These are phyloP conservation scores for Eremochloa ophiuroides DNA, from an alignment of 176 grass and related monocot species.

Conservation along the genomic window DNA sequence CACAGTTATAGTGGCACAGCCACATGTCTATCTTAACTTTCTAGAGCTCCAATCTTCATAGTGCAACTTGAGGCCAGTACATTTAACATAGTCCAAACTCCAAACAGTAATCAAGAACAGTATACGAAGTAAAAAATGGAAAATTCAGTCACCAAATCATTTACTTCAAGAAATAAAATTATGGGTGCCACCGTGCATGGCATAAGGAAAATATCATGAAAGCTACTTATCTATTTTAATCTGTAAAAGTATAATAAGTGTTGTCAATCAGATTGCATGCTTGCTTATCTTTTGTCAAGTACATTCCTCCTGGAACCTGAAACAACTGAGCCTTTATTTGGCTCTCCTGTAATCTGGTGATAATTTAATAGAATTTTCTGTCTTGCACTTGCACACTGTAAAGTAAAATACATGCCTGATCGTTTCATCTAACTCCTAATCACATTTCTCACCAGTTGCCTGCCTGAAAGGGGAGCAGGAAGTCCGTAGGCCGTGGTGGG, in stretches of 20 bases:
- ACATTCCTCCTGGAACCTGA: neutral
- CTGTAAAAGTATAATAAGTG: neutral
- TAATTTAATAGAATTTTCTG: neutral
- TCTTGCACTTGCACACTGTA: neutral
- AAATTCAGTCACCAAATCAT: neutral
- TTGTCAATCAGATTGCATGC: neutral
- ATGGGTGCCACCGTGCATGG: neutral
- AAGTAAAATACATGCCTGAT: neutral
- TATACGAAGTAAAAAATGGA: neutral
- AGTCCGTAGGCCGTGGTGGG: conserved; percentile 98
- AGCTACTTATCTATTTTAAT: neutral
- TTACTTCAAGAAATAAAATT: neutral
- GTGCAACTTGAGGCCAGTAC: neutral
- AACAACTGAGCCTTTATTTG: neutral
- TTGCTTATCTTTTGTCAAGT: neutral
- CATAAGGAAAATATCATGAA: neutral
- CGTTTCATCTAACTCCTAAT: neutral
- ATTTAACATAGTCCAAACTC: neutral
- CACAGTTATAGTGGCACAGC: neutral
- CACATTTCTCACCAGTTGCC: conserved; percentile 46
- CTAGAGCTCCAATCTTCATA: neutral
- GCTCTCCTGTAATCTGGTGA: neutral
- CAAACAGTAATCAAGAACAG: neutral
- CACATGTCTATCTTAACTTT: neutral
- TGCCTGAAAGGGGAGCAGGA: conserved; percentile 93